Evolutionary conservation across 2,329 filamentous ascomycete genomes (phyloP).

Genomic region (Paecilomyces fulvus): DNA sequence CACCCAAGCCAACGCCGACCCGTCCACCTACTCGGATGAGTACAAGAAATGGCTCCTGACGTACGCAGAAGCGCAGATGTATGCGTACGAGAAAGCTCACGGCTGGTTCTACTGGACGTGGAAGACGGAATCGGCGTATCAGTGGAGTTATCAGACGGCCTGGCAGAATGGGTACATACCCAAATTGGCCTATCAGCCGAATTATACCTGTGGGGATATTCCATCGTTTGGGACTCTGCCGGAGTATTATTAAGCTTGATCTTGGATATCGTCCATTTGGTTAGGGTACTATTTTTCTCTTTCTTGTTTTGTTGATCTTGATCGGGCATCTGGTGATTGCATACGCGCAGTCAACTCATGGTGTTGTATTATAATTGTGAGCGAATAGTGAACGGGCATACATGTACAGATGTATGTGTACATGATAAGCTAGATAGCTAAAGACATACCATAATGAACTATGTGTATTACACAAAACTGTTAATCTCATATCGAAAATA

Average conservation of each 20-base stretch:
- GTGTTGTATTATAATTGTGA: neutral
- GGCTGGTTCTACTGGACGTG: constrained; percentile 99
- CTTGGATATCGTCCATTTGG: neutral
- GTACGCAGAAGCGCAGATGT: constrained; percentile 95
- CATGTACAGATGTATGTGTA: neutral
- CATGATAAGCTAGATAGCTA: neutral
- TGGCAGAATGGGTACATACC: constrained; percentile 78
- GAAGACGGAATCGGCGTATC: constrained; percentile 75
- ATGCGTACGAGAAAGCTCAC: constrained; percentile 83
- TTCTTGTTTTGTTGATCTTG: too few species aligned
- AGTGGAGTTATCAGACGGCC: constrained; percentile 62
- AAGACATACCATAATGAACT: constrained; percentile 1
- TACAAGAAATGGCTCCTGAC: constrained; percentile 83
- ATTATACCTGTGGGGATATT: constrained; percentile 57
- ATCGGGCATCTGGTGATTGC: neutral
- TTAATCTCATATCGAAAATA: too few species aligned
- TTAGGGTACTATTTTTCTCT: neutral
- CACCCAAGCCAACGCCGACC: constrained; percentile 64
- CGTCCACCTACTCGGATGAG: constrained; percentile 54
- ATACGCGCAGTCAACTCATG: neutral
- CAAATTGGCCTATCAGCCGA: constrained; percentile 58
- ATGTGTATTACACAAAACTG: neutral
- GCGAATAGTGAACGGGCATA: neutral
- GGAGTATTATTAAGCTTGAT: constrained; percentile 31
- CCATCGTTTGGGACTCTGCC: constrained; percentile 38